A percentile compares a stretch with the other conserved stretches of the same genome.
phyloP scores from a whole-genome alignment of 768 basidiomycete species.

The Leucocoprinus birnbaumii region DNA sequence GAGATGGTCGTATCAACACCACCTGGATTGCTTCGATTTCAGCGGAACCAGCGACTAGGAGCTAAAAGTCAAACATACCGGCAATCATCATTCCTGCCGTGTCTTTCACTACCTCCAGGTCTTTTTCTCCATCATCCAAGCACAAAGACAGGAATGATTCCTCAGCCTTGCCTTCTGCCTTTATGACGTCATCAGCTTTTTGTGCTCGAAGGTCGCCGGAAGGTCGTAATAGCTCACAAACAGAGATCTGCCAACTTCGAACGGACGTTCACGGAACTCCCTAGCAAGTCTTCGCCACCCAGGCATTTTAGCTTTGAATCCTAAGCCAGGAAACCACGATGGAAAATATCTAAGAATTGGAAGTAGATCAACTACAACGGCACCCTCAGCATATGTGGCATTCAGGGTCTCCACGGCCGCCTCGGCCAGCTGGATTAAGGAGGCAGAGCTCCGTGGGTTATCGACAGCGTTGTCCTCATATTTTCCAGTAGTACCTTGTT shows the following conservation, averaged over 20 bases:
- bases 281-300: conserved; percentile 21
- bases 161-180: conserved; percentile 15
- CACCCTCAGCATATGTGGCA: conserved; percentile 21
- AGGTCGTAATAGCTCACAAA: neutral
- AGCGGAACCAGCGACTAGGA: no score
- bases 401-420: conserved; percentile 19
- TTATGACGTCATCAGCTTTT: no score
- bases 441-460: no score
- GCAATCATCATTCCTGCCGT: conserved; percentile 11
- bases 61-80: neutral
- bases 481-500: conserved; percentile 24
- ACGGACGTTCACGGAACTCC: conserved; percentile 28
- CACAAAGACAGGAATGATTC: conserved; percentile 14
- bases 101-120: conserved; percentile 14
- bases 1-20: conserved; percentile 24
- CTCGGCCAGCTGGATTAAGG: conserved; percentile 24
- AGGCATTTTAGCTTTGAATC: conserved; percentile 37
- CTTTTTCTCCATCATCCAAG: conserved; percentile 11
- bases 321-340: conserved; percentile 42
- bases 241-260: conserved; percentile 16
- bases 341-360: conserved; percentile 38
- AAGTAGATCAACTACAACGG: conserved; percentile 26
- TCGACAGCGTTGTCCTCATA: neutral
- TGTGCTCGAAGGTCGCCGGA: no score
- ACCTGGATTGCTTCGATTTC: conserved; percentile 22